Percentiles rank a stretch among this genome's conserved stretches.
Evolutionary conservation across 1,284 basidiomycete genomes (phyloP).

Genomic region (Leccinum fallax): DNA sequence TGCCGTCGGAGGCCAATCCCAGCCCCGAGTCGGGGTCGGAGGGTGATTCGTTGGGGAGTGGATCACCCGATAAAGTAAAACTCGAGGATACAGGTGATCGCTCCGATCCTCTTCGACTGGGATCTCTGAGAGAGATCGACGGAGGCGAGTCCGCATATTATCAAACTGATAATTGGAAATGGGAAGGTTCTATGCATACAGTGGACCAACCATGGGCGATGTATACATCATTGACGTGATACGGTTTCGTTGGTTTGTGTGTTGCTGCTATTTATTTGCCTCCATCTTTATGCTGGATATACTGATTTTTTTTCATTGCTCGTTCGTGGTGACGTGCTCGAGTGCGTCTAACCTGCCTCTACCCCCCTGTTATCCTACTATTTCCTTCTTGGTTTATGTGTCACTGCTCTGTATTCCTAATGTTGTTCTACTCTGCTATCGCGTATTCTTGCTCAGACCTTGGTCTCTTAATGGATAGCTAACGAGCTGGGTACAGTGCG

Average conservation of each 20-base stretch:
- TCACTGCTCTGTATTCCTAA: constrained; percentile 40
- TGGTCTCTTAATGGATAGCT: constrained; percentile 39
- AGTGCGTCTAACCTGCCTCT: constrained; percentile 6
- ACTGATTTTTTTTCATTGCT: constrained; percentile 18
- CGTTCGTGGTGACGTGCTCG: constrained; percentile 20
- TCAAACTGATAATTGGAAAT: constrained; percentile 67
- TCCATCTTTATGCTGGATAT: constrained; percentile 45
- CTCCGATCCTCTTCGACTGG: constrained; percentile 57
- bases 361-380: constrained; percentile 37
- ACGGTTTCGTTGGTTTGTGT: constrained; percentile 32
- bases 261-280: constrained; percentile 38
- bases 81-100: constrained; percentile 45
- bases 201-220: constrained; percentile 75
- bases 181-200: constrained; percentile 64
- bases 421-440: constrained; percentile 42
- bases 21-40: constrained; percentile 77
- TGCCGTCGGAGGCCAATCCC: constrained; percentile 71
- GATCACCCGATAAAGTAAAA: constrained; percentile 45
- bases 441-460: constrained; percentile 43
- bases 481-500: constrained; percentile 15
- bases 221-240: constrained; percentile 51
- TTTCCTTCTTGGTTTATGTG: constrained; percentile 41
- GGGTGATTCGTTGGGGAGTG: constrained; percentile 44
- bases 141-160: constrained; percentile 75
- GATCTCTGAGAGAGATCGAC: constrained; percentile 69